A percentile compares a stretch with the other conserved stretches of the same genome.
These are phyloP conservation scores for Rhododendron mucronatum DNA, from an alignment of 148 eudicot species.

Conservation along the genomic window DNA sequence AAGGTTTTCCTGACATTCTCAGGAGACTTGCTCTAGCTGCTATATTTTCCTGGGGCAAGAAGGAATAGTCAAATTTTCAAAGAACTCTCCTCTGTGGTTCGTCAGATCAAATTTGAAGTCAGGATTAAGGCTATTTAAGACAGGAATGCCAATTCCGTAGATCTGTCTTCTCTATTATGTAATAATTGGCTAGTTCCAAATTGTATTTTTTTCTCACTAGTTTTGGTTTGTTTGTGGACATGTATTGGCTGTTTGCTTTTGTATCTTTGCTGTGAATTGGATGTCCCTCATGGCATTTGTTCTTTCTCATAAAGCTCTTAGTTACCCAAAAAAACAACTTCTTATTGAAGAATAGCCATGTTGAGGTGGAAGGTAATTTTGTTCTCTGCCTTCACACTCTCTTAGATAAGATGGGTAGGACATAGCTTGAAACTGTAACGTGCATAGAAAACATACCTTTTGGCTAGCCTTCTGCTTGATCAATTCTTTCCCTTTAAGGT, in stretches of 20 bases:
- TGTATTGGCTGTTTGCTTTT: not conserved
- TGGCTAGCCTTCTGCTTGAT: not conserved
- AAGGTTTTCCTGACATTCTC: not conserved
- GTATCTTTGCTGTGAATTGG: not conserved
- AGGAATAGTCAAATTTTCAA: not conserved
- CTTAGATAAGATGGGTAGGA: conserved; percentile 3
- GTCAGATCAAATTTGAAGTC: not conserved
- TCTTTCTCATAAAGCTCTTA: not conserved
- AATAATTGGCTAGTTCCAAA: not conserved
- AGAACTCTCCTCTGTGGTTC: not conserved
- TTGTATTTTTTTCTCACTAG: not conserved
- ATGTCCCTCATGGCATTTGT: not conserved
- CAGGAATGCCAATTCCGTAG: not conserved
- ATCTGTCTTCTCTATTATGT: not conserved
- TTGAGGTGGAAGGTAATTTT: not conserved
- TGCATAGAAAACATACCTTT: not conserved
- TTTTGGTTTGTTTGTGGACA: not conserved
- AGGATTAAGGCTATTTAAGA: not conserved
- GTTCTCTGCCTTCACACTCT: not conserved
- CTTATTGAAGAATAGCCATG: not conserved
- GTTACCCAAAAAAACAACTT: not conserved
- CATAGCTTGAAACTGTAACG: not conserved
- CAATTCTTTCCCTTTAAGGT: not conserved
- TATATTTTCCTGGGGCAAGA: not conserved
- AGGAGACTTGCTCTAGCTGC: not conserved